Base-by-base conservation (phyloP, 2,329 filamentous ascomycete genomes). In the Alternaria gansuensis region DNA sequence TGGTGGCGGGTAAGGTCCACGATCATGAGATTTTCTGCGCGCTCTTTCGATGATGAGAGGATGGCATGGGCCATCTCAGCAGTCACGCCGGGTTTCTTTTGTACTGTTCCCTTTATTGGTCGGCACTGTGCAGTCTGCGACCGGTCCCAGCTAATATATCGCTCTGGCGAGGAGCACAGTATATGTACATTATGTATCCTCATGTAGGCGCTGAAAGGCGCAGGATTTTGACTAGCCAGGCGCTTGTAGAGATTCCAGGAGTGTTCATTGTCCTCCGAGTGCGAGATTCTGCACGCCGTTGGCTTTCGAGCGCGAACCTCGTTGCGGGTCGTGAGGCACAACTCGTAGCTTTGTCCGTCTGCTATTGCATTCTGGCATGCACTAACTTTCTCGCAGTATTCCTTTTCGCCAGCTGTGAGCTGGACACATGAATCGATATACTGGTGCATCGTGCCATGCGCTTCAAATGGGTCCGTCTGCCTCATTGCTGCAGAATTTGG, bases 1-100 rank as follows among this genome's bases (percentile, higher is more conserved):
- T 98, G 94, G 73, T 98, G 94, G 0, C 94, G 87, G n/a, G 97
- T 95, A 1, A 98, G 83, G 76, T 98, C 94, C 2, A 97, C 93
- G 69, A 98, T 97, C 95, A 98, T 98, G 24, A 98, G 84, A 72
- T 98, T 98, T 80, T 98, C 94, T 0, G 94, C 94, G 69, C 91
- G 88, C 77, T 98, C 95, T 76, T 98, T 98, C 23, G 91, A 89
- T 0, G 91, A 85, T 57, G 89, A 87, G 13, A 97, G 85, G 37
- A 96, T 86, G 28, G 81, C 80, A 60, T 89, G 87, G 0, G 94
- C 93, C 69, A 90, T 85, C 5, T 83, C 85, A n/a, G 90, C 82
- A 0, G 90, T 95, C 36, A 89, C 87, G 1, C 82, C 82, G 0
- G 83, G 80, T 0, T 85, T 86, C 69, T 96, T 96, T 68, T 88